phyloP scores from a whole-genome alignment of 2,329 filamentous ascomycete genomes.

The Calycina herbarum region DNA sequence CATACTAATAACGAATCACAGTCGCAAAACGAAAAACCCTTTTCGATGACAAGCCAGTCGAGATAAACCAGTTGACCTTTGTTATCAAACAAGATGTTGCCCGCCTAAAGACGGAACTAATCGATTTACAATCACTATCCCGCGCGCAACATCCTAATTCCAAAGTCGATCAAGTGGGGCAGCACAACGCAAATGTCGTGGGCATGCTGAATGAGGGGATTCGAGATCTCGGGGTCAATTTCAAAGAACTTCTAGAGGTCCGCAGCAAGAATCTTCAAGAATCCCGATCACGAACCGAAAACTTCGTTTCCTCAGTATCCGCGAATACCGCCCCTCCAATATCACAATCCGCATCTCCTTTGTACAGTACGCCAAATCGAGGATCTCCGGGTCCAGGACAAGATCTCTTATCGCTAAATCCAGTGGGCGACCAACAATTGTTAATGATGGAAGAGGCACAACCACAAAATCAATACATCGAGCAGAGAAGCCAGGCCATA shows the following conservation, averaged over 20 bases:
- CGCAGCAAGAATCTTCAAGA: conserved; percentile 98
- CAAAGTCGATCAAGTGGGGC: conserved; percentile 75
- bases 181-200: conserved; percentile 98
- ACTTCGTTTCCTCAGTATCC: conserved; percentile 90
- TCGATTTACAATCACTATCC: conserved; percentile 74
- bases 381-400: conserved; percentile 62
- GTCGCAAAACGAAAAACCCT: conserved; percentile 95
- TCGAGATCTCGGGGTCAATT: conserved; percentile 89
- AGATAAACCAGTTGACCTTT: conserved; percentile 95
- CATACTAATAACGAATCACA: conserved; percentile 35
- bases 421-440: conserved; percentile 81
- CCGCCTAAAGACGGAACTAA: conserved; percentile 82
- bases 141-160: conserved; percentile 77
- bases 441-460: conserved; percentile 93
- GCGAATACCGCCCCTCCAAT: conserved; percentile 69
- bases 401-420: conserved; percentile 83
- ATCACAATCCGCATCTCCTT: conserved; percentile 75
- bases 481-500: conserved; percentile 91
- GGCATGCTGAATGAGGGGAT: conserved; percentile 88
- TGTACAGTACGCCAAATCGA: conserved; percentile 77
- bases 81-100: conserved; percentile 98
- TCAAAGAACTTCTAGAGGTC: conserved; percentile 96
- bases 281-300: conserved; percentile 86
- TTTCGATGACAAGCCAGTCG: conserved; percentile 93
- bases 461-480: conserved; percentile 82